Evolutionary conservation across 73 alveolate genomes (phyloP).

Genomic region (Paramecium sexaurelia): DNA sequence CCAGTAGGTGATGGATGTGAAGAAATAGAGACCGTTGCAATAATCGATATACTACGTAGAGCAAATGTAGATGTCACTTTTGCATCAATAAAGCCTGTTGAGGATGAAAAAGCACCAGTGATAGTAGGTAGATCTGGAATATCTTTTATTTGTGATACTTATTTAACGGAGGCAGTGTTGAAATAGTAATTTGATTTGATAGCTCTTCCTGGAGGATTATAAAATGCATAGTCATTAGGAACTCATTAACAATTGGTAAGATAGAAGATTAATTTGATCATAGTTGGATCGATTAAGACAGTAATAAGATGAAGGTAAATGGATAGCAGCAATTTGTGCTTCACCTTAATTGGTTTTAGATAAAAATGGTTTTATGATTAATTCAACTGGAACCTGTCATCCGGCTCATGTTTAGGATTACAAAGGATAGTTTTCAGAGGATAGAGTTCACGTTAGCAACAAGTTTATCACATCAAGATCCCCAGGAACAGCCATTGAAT

Average conservation of each 20-base stretch:
- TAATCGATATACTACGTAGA: slow-evolving; percentile 73
- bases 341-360: slow-evolving; percentile 89
- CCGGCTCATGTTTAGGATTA: slow-evolving; percentile 80
- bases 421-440: slow-evolving; percentile 74
- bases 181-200: slow-evolving; percentile 68
- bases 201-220: slow-evolving; percentile 91
- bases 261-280: slow-evolving; percentile 61
- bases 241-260: not conserved
- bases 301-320: slow-evolving; percentile 76
- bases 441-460: slow-evolving; percentile 83
- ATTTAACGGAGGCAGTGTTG: not conserved
- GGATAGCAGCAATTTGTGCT: slow-evolving; percentile 94
- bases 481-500: slow-evolving; percentile 89
- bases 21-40: slow-evolving; percentile 77
- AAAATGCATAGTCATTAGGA: slow-evolving; percentile 78
- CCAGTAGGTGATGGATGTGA: slow-evolving; percentile 81
- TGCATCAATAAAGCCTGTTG: slow-evolving; percentile 62
- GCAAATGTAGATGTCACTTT: slow-evolving; percentile 73
- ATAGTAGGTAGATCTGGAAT: slow-evolving; percentile 51
- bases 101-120: not conserved
- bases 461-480: slow-evolving; percentile 85
- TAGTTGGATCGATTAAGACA: slow-evolving; percentile 68
- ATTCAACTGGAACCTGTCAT: slow-evolving; percentile 87
- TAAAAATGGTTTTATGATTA: slow-evolving; percentile 82
- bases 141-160: slow-evolving; percentile 42